Evolutionary conservation across 2,329 filamentous ascomycete genomes (phyloP).

Genomic region (Thelonectria discophora): DNA sequence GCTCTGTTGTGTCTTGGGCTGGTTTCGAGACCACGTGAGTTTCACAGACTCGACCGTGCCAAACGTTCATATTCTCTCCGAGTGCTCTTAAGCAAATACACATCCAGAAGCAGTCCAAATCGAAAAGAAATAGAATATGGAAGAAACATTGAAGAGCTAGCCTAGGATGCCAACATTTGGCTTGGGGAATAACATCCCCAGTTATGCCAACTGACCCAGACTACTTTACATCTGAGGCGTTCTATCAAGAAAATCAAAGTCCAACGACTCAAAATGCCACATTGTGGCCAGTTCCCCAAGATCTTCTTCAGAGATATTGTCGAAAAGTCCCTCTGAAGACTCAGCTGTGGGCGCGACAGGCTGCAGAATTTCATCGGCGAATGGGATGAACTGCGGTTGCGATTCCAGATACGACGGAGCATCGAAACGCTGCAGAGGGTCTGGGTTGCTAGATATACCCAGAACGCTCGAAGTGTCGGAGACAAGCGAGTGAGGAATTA

Average conservation of each 20-base stretch:
- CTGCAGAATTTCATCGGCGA: background rate
- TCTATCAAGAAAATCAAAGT: conserved; percentile 43
- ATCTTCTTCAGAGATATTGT: conserved; percentile 45
- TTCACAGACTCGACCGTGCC: too few relatives aligned
- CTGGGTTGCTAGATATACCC: background rate
- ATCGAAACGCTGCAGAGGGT: conserved; percentile 15
- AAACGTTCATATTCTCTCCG: too few relatives aligned
- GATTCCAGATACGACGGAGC: conserved; percentile 23
- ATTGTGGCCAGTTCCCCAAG: conserved; percentile 46
- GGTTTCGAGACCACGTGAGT: too few relatives aligned
- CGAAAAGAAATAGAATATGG: background rate
- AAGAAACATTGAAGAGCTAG: background rate
- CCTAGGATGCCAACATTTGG: background rate
- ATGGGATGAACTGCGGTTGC: conserved; percentile 23
- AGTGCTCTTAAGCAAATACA: too few relatives aligned
- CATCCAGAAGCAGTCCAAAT: too few relatives aligned
- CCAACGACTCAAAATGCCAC: conserved; percentile 48
- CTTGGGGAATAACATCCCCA: background rate
- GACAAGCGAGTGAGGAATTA: background rate
- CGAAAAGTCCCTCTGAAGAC: conserved; percentile 35
- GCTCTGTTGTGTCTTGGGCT: too few relatives aligned
- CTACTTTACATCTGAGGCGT: background rate
- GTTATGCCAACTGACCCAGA: background rate
- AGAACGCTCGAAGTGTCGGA: conserved; percentile 11
- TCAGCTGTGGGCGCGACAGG: conserved; percentile 1